phyloP scores from a whole-genome alignment of 176 grass and related monocot species.

The Cenchrus fungigraminus region DNA sequence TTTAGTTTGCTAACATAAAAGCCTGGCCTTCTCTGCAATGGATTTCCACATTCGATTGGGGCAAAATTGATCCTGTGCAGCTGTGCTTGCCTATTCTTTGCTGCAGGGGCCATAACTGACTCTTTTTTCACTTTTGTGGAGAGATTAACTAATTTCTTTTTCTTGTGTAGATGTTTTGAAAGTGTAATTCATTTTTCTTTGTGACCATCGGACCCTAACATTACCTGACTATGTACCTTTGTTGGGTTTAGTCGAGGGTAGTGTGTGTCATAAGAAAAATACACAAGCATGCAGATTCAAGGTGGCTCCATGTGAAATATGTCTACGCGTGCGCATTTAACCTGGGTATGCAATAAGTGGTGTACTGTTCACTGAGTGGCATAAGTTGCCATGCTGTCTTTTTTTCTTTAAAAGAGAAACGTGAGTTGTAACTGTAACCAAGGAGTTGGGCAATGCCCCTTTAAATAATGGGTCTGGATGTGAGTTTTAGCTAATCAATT shows the following conservation, averaged over 20 bases:
- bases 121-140: not conserved
- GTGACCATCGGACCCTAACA: constrained; percentile 25
- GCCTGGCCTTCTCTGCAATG: not conserved
- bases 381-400: not conserved
- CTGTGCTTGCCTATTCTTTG: not conserved
- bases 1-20: not conserved
- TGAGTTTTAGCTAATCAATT: constrained; percentile 35
- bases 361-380: not conserved
- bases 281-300: not conserved
- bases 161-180: constrained; percentile 46
- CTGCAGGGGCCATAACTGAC: not conserved
- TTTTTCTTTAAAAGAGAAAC: not conserved
- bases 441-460: not conserved
- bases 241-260: constrained; percentile 38
- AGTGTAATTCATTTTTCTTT: constrained; percentile 24
- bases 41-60: not conserved
- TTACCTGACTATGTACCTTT: constrained; percentile 43
- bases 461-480: constrained; percentile 26
- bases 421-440: constrained; percentile 17
- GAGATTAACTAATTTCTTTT: constrained; percentile 27
- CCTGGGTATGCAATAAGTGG: not conserved
- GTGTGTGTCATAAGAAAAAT: constrained; percentile 40
- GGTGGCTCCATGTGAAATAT: constrained; percentile 10
- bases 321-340: not conserved
- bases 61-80: not conserved